Conservation (phyloP, 176 grass and related monocot species). For the Oryza longistaminata region DNA sequence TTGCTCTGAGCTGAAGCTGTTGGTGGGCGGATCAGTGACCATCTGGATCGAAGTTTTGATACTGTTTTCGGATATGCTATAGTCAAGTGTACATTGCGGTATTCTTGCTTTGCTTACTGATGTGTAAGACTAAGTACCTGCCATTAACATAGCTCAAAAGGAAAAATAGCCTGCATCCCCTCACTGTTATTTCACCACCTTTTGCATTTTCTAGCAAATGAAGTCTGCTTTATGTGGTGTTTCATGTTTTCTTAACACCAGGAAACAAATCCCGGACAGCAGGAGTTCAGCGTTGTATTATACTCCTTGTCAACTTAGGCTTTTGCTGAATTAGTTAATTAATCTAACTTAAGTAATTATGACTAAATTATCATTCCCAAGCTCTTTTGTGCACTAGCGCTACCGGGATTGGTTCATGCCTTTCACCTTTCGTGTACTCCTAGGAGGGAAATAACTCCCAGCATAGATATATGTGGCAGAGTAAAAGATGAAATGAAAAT, state of each 20-base stretch:
- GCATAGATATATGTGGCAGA: neutral
- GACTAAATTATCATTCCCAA: neutral
- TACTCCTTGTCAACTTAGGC: neutral
- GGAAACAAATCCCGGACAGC: neutral
- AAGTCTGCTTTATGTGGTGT: too few relatives aligned
- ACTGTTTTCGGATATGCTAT: neutral
- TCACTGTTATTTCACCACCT: neutral
- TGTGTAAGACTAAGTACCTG: too few relatives aligned
- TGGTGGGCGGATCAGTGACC: neutral
- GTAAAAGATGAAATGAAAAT: neutral
- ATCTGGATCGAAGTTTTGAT: neutral
- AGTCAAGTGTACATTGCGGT: too few relatives aligned
- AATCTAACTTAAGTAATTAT: neutral
- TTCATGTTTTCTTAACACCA: neutral
- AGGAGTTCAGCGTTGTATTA: neutral
- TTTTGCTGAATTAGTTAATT: neutral
- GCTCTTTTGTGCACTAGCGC: neutral
- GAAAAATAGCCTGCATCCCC: too few relatives aligned
- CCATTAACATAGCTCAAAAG: too few relatives aligned
- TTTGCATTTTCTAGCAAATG: neutral
- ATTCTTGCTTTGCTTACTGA: too few relatives aligned
- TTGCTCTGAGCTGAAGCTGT: constrained; percentile 8
- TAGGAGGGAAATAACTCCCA: neutral
- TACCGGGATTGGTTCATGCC: neutral
- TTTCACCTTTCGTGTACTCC: neutral